phyloP scores from a whole-genome alignment of 257 asterid genomes.

The Solanum ahanhuiri region DNA sequence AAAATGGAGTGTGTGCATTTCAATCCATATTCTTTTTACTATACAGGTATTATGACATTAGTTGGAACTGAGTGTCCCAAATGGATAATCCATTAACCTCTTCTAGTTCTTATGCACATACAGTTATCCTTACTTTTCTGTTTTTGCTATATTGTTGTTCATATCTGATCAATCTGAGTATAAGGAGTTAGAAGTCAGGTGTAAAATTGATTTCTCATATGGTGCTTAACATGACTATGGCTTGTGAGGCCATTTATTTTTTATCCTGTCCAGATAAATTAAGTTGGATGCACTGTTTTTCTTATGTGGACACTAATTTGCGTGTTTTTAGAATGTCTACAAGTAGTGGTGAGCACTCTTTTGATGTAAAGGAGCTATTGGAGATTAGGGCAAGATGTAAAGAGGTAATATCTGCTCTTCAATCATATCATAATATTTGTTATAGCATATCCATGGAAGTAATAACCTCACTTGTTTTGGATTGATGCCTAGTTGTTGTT shows the following conservation, averaged over 20 bases:
- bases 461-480: background rate
- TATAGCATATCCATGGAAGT: background rate
- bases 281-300: background rate
- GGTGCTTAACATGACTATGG: background rate
- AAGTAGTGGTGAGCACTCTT: slow-evolving; percentile 29
- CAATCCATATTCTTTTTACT: background rate
- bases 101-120: background rate
- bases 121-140: background rate
- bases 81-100: background rate
- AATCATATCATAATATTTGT: background rate
- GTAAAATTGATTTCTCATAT: background rate
- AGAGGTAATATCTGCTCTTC: slow-evolving; percentile 38
- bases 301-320: background rate
- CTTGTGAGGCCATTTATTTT: background rate
- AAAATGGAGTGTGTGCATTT: background rate
- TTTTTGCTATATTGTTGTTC: background rate
- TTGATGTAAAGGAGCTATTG: slow-evolving; percentile 40
- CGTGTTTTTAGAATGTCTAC: slow-evolving; percentile 49
- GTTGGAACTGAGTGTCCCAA: background rate
- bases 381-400: slow-evolving; percentile 57
- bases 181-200: background rate
- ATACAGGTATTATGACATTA: background rate
- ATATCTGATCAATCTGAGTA: background rate
- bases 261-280: background rate
- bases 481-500: background rate